Conservation (phyloP, 805 yeast species). For the Yamadazyma sp. region DNA sequence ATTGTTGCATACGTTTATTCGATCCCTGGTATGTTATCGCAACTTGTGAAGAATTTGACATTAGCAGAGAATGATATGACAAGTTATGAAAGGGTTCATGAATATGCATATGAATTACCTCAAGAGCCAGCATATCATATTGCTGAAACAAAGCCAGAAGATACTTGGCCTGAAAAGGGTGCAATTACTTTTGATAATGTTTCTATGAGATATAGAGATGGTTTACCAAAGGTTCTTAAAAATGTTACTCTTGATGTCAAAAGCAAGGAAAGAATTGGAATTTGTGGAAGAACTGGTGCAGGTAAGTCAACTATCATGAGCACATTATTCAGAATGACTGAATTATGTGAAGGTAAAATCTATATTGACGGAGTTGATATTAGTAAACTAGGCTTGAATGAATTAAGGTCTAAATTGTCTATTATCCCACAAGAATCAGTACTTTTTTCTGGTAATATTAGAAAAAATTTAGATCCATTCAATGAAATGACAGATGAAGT, state of each 20-base stretch:
- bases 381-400: slow-evolving; percentile 47
- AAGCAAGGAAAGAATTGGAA: slow-evolving; percentile 70
- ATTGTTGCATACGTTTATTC: slow-evolving; percentile 30
- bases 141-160: slow-evolving; percentile 38
- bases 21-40: slow-evolving; percentile 30
- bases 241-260: slow-evolving; percentile 41
- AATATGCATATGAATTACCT: slow-evolving; percentile 52
- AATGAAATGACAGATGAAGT: slow-evolving; percentile 44
- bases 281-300: slow-evolving; percentile 90
- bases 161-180: slow-evolving; percentile 52
- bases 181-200: slow-evolving; percentile 47
- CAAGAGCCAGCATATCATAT: slow-evolving; percentile 63
- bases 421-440: slow-evolving; percentile 75
- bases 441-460: slow-evolving; percentile 54
- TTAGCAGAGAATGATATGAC: slow-evolving; percentile 40
- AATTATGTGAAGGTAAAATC: slow-evolving; percentile 47
- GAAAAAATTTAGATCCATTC: slow-evolving; percentile 64
- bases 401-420: slow-evolving; percentile 54
- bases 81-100: slow-evolving; percentile 33
- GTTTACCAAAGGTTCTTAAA: slow-evolving; percentile 55
- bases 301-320: slow-evolving; percentile 70
- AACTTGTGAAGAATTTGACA: slow-evolving; percentile 27
- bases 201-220: slow-evolving; percentile 55
- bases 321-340: slow-evolving; percentile 55
- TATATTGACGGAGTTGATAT: slow-evolving; percentile 57